Evolutionary conservation across 768 basidiomycete species (phyloP).

Genomic region (Russula earlei): DNA sequence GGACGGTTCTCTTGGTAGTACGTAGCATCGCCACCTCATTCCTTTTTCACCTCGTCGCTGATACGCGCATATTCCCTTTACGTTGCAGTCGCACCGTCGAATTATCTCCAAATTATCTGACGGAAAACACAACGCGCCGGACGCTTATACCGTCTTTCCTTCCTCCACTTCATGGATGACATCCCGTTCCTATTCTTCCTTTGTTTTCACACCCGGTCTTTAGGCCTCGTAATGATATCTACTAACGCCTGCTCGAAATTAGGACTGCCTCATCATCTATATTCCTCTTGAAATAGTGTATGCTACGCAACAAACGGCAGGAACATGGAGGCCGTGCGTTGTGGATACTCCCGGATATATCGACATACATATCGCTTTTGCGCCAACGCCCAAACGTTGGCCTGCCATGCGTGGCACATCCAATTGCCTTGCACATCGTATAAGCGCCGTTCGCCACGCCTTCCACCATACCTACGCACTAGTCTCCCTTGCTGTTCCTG

Average conservation of each 20-base stretch:
- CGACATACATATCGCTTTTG: not conserved
- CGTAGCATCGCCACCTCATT: conserved; percentile 29
- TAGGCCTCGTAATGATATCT: conserved; percentile 1
- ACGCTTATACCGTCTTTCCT: conserved; percentile 2
- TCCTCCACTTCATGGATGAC: not conserved
- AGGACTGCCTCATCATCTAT: conserved; percentile 2
- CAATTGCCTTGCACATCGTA: not conserved
- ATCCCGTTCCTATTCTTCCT: not conserved
- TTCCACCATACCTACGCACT: too few species aligned
- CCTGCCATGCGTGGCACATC: not conserved
- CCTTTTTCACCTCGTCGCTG: not conserved
- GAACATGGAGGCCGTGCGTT: not conserved
- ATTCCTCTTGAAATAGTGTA: not conserved
- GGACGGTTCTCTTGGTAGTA: conserved; percentile 72
- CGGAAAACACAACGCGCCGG: conserved; percentile 5
- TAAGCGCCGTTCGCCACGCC: too few species aligned
- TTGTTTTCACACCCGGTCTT: not conserved
- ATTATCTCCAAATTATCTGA: conserved; percentile 68
- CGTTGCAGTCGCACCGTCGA: conserved; percentile 66
- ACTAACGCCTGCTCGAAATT: conserved; percentile 3
- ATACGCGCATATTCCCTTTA: not conserved
- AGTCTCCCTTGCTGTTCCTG: not conserved
- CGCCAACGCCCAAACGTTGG: not conserved
- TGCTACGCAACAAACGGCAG: conserved; percentile 2
- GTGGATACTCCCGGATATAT: not conserved